These are phyloP conservation scores for Fusarium algeriense DNA, from an alignment of 2,329 filamentous ascomycete genomes.

Conservation along the genomic window DNA sequence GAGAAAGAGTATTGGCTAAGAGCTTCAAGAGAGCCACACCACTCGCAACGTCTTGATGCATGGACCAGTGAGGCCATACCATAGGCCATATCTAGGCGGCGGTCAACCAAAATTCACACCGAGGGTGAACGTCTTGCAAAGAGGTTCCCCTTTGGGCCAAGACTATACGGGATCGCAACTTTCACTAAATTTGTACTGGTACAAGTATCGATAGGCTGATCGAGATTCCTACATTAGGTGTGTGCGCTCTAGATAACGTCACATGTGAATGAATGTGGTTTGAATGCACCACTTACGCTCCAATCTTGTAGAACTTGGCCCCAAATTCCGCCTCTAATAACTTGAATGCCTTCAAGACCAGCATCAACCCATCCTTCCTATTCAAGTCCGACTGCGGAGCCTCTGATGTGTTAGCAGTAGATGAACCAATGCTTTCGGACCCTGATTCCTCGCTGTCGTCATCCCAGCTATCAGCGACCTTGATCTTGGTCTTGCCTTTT, in stretches of 20 bases:
- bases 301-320: slow-evolving; percentile 71
- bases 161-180: not conserved
- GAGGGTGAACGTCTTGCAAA: not conserved
- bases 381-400: slow-evolving; percentile 38
- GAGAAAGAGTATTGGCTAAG: slow-evolving; percentile 15
- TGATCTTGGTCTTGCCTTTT: slow-evolving; percentile 37
- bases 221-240: not conserved
- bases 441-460: slow-evolving; percentile 45
- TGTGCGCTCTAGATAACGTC: not conserved
- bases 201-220: not conserved
- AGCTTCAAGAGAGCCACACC: not conserved
- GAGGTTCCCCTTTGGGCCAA: not conserved
- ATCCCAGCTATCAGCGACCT: slow-evolving; percentile 58
- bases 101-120: not conserved
- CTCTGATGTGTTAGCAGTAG: not conserved
- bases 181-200: not conserved
- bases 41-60: not conserved
- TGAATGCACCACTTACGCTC: slow-evolving; percentile 60
- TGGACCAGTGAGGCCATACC: not conserved
- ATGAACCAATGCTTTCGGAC: slow-evolving; percentile 49
- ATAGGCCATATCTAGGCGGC: not conserved
- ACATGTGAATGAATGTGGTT: not conserved
- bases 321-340: slow-evolving; percentile 71
- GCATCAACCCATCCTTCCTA: slow-evolving; percentile 61
- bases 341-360: slow-evolving; percentile 70